phyloP scores from a whole-genome alignment of 805 yeast species.

The Saturnispora kantuleensis region DNA sequence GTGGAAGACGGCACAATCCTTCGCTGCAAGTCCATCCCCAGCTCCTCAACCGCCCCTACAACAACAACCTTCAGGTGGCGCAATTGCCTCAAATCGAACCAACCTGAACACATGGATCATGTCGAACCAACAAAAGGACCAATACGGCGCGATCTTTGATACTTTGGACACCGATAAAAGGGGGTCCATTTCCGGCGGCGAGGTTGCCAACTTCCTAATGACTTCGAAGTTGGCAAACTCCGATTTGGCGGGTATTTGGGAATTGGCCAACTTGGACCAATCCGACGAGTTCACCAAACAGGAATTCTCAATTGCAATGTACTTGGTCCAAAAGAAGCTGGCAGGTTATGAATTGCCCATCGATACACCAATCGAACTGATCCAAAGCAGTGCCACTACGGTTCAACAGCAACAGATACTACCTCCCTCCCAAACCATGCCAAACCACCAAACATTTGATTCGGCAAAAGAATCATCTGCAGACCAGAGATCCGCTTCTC shows the following conservation, averaged over 20 bases:
- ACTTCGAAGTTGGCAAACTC: slow-evolving; percentile 82
- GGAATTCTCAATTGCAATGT: slow-evolving; percentile 92
- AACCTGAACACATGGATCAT: slow-evolving; percentile 45
- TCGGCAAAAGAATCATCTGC: slow-evolving; percentile 14
- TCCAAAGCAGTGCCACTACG: slow-evolving; percentile 25
- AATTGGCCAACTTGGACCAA: slow-evolving; percentile 80
- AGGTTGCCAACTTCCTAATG: slow-evolving; percentile 81
- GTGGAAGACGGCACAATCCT: slow-evolving; percentile 24
- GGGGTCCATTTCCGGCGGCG: slow-evolving; percentile 63
- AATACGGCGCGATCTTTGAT: slow-evolving; percentile 72
- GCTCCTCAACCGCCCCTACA: slow-evolving; percentile 10
- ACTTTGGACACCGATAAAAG: slow-evolving; percentile 56
- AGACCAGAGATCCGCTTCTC: slow-evolving; percentile 20
- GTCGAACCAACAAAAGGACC: slow-evolving; percentile 57
- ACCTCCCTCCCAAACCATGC: slow-evolving; percentile 4
- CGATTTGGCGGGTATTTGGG: slow-evolving; percentile 86
- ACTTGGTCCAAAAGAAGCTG: slow-evolving; percentile 74
- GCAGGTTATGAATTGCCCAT: slow-evolving; percentile 71
- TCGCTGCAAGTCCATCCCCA: slow-evolving; percentile 12
- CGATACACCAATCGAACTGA: slow-evolving; percentile 58
- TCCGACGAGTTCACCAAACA: slow-evolving; percentile 69
- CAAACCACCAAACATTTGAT: slow-evolving; percentile 12
- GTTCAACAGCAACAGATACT: slow-evolving; percentile 10
- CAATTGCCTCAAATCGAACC: slow-evolving; percentile 12
- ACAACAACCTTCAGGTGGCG: slow-evolving; percentile 9